phyloP scores from a whole-genome alignment of 2,329 filamentous ascomycete genomes.

The Onygenales sp. region DNA sequence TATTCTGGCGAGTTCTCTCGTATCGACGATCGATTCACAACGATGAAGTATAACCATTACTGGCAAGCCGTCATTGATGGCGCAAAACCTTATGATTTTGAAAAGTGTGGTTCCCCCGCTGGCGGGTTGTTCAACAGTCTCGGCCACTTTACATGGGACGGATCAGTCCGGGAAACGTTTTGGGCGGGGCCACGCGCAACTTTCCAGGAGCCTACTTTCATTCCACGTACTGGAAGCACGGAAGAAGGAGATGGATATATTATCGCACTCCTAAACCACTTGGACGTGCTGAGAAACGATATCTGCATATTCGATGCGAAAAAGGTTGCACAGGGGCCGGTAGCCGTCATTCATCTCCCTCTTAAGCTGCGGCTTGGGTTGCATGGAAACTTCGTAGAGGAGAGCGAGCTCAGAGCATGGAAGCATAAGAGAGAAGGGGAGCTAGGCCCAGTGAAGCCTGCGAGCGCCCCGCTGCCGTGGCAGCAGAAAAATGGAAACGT shows the following conservation, averaged over 20 bases:
- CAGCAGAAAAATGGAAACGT: not conserved
- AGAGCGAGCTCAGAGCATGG: not conserved
- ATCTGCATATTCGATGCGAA: not conserved
- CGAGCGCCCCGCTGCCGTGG: not conserved
- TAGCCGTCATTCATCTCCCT: not conserved
- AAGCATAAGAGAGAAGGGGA: not conserved
- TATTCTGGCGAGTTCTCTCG: not conserved
- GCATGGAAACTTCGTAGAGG: not conserved
- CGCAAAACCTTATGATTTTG: not conserved
- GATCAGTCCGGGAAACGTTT: not conserved
- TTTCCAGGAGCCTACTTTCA: not conserved
- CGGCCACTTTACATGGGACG: not conserved
- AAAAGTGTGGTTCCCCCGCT: not conserved
- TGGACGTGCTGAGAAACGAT: not conserved
- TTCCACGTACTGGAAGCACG: not conserved
- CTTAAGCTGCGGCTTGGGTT: not conserved
- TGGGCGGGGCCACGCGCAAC: not conserved
- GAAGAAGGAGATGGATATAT: not conserved
- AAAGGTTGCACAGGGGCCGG: not conserved
- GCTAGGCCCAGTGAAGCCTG: not conserved
- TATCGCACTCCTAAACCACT: not conserved
- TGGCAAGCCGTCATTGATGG: not conserved
- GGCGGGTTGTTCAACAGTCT: not conserved
- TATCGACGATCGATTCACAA: not conserved
- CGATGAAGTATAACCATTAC: not conserved